phyloP scores from a whole-genome alignment of 768 basidiomycete genomes.

The Hygrocybe punicea region DNA sequence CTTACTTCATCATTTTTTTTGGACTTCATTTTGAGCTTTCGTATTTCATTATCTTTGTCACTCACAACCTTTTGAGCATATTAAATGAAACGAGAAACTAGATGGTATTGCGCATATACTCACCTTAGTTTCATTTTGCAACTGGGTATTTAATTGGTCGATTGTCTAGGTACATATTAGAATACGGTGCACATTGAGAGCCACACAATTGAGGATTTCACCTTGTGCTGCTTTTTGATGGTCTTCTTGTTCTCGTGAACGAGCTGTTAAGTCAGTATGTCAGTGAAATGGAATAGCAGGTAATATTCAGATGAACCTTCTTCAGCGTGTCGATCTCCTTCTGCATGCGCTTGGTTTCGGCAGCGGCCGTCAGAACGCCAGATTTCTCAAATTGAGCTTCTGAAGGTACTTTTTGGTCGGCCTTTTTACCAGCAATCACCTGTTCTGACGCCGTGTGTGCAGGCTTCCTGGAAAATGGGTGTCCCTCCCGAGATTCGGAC shows the following conservation, averaged over 20 bases:
- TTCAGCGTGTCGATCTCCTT: conserved; percentile 57
- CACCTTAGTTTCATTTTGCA: conserved; percentile 40
- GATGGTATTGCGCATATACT: conserved; percentile 1
- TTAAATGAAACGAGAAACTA: not conserved
- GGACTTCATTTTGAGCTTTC: conserved; percentile 43
- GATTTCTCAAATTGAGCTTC: conserved; percentile 11
- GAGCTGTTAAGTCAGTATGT: not conserved
- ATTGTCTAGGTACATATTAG: not conserved
- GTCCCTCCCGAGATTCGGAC: conserved; percentile 1
- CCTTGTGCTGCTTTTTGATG: conserved; percentile 57
- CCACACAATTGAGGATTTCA: conserved; percentile 16
- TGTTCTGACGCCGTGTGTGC: not conserved
- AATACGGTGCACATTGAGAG: not conserved
- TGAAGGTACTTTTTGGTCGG: not conserved
- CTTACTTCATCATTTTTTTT: conserved; percentile 59
- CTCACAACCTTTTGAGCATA: conserved; percentile 17
- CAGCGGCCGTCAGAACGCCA: conserved; percentile 37
- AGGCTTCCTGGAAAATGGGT: not conserved
- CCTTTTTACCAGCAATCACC: not conserved
- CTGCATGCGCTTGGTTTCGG: conserved; percentile 54
- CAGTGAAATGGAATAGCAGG: not conserved
- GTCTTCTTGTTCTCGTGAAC: conserved; percentile 47
- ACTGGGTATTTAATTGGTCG: conserved; percentile 45
- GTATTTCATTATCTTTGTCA: conserved; percentile 45
- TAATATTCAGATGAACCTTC: conserved; percentile 26